Conservation (phyloP, 2,329 filamentous ascomycete genomes). For the Fusarium tanahbumbuense region DNA sequence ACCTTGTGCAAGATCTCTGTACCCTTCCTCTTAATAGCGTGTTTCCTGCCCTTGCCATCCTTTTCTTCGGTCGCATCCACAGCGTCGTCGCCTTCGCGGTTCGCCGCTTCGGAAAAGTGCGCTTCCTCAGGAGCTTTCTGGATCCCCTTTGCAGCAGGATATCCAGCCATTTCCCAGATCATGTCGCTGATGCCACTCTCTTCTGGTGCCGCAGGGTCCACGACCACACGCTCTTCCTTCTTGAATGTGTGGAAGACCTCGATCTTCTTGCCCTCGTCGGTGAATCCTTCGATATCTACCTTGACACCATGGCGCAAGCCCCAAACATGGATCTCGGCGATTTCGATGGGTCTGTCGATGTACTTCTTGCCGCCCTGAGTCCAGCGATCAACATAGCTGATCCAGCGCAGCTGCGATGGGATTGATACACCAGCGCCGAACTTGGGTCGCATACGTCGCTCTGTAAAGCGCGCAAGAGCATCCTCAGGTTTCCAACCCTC, state of each 20-base stretch:
- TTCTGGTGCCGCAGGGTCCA: conserved; percentile 67
- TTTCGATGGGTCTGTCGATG: conserved; percentile 82
- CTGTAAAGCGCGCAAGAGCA: conserved; percentile 72
- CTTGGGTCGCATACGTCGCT: conserved; percentile 86
- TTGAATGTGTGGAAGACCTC: conserved; percentile 84
- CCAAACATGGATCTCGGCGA: conserved; percentile 91
- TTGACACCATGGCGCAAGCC: conserved; percentile 89
- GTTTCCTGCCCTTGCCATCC: conserved; percentile 26
- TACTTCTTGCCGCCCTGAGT: conserved; percentile 80
- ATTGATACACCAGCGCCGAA: conserved; percentile 94
- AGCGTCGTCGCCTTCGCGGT: conserved; percentile 27
- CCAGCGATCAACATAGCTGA: conserved; percentile 92
- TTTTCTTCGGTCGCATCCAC: conserved; percentile 15
- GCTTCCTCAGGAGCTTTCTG: conserved; percentile 54
- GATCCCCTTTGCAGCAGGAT: conserved; percentile 45
- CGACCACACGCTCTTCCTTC: conserved; percentile 75
- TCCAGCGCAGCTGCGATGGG: conserved; percentile 88
- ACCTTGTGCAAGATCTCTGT: conserved; percentile 52
- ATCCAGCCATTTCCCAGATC: conserved; percentile 65
- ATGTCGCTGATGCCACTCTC: conserved; percentile 62
- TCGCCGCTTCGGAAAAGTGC: conserved; percentile 48
- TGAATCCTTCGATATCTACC: conserved; percentile 84
- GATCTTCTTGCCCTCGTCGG: conserved; percentile 90
- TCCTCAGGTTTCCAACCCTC: conserved; percentile 70
- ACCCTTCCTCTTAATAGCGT: conserved; percentile 46